Percentiles rank a stretch among this genome's conserved stretches.
These are phyloP conservation scores for Umbelopsis sp. DNA, from an alignment of 192 early-diverging fungal species.

Conservation along the genomic window DNA sequence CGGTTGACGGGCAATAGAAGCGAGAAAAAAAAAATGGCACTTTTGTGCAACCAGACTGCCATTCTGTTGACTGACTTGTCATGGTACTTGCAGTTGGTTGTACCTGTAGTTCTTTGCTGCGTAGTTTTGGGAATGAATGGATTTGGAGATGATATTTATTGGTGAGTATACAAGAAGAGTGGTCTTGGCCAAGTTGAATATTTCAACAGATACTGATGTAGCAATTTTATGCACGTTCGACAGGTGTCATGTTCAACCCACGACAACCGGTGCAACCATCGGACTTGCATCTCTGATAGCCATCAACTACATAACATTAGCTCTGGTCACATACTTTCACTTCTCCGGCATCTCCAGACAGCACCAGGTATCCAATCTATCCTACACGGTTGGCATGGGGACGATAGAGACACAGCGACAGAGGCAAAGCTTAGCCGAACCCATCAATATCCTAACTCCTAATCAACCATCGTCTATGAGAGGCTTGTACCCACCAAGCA, in stretches of 20 bases:
- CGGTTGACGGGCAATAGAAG: not conserved
- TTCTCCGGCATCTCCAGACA: slow-evolving; percentile 9
- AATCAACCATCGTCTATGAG: not conserved
- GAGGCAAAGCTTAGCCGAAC: not conserved
- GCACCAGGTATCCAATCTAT: slow-evolving; percentile 2
- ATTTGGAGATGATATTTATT: slow-evolving; percentile 15
- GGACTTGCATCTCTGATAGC: slow-evolving; percentile 12
- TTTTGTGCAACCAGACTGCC: slow-evolving; percentile 2
- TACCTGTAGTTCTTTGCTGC: slow-evolving; percentile 1
- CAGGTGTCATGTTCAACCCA: slow-evolving; percentile 17
- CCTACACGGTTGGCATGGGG: slow-evolving; percentile 4
- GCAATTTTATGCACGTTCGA: not conserved
- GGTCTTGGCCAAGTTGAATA: not conserved
- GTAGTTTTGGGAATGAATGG: not conserved
- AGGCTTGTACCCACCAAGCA: not conserved
- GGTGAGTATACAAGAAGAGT: not conserved
- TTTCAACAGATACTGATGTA: not conserved
- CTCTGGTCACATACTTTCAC: slow-evolving; percentile 1
- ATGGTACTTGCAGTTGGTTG: not conserved
- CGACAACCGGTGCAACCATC: slow-evolving; percentile 15
- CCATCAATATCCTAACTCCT: slow-evolving; percentile 6
- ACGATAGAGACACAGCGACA: not conserved
- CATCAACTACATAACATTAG: slow-evolving; percentile 5
- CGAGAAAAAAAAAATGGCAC: not conserved
- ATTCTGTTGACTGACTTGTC: not conserved